Percentiles rank a stretch among this genome's conserved stretches.
phyloP scores from a whole-genome alignment of 345 rosid genomes.

The Raphanus sativus region DNA sequence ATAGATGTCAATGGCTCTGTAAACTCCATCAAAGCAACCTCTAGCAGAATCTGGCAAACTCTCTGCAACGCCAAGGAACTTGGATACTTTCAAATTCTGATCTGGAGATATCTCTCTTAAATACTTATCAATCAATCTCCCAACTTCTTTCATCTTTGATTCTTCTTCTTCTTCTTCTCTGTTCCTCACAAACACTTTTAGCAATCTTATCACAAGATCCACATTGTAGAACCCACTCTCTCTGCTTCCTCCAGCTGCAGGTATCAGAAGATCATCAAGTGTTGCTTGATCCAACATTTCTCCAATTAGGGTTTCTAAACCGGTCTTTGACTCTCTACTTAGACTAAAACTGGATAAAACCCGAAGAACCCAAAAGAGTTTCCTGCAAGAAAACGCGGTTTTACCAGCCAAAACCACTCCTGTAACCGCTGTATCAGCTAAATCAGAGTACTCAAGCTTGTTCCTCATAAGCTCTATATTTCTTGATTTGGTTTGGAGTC shows the following conservation, averaged over 20 bases:
- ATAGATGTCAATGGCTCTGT: constrained; percentile 76
- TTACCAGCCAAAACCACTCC: constrained; percentile 46
- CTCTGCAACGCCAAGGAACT: constrained; percentile 65
- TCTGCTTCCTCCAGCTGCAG: constrained; percentile 40
- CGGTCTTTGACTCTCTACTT: constrained; percentile 48
- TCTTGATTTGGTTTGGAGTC: constrained; percentile 34
- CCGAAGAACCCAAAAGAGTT: constrained; percentile 57
- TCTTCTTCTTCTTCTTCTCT: constrained; percentile 36
- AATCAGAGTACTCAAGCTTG: constrained; percentile 36
- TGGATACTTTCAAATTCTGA: constrained; percentile 58
- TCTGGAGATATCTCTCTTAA: constrained; percentile 77
- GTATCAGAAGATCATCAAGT: constrained; percentile 67
- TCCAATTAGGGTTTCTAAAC: constrained; percentile 69
- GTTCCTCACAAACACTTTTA: constrained; percentile 46
- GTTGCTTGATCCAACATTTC: constrained; percentile 68
- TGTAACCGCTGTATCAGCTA: constrained; percentile 57
- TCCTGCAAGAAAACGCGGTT: constrained; percentile 63
- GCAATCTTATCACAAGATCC: constrained; percentile 58
- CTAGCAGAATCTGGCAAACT: constrained; percentile 72
- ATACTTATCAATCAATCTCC: constrained; percentile 57
- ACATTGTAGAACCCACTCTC: constrained; percentile 50
- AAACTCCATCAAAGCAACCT: constrained; percentile 73
- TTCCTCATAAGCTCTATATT: constrained; percentile 18
- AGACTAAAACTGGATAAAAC: constrained; percentile 50
- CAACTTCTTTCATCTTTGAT: constrained; percentile 49